phyloP scores from a whole-genome alignment of 2,329 filamentous ascomycete genomes.

The Aspergillus arachidicola region DNA sequence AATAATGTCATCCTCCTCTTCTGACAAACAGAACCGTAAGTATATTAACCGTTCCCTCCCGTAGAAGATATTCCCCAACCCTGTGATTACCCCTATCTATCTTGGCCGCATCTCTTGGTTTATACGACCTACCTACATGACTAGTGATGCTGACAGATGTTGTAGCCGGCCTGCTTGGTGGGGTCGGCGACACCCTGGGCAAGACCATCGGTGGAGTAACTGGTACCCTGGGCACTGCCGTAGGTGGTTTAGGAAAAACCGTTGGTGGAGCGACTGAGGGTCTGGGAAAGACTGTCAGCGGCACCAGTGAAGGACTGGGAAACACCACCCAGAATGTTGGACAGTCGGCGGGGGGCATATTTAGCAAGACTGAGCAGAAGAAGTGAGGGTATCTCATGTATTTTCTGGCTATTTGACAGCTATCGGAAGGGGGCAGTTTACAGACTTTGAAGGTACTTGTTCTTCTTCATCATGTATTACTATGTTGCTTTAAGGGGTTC shows the following conservation, averaged over 20 bases:
- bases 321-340: slow-evolving; percentile 31
- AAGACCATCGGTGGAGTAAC: slow-evolving; percentile 37
- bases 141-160: neutral
- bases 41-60: neutral
- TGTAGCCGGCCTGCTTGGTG: slow-evolving; percentile 20
- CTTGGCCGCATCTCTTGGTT: neutral
- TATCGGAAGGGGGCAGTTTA: neutral
- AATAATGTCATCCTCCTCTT: slow-evolving; percentile 1
- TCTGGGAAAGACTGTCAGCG: slow-evolving; percentile 30
- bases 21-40: neutral
- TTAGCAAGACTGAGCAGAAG: slow-evolving; percentile 11
- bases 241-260: slow-evolving; percentile 35
- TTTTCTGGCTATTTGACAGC: neutral
- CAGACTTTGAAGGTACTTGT: neutral
- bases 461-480: neutral
- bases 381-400: neutral
- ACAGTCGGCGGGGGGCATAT: slow-evolving; percentile 16
- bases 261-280: slow-evolving; percentile 38
- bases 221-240: slow-evolving; percentile 31
- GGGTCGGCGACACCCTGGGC: slow-evolving; percentile 30
- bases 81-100: neutral
- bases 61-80: neutral
- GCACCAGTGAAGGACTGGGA: slow-evolving; percentile 32
- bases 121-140: neutral
- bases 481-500: neutral